Conservation (phyloP, 164 flowering plant genomes). For the Platanus orientalis region DNA sequence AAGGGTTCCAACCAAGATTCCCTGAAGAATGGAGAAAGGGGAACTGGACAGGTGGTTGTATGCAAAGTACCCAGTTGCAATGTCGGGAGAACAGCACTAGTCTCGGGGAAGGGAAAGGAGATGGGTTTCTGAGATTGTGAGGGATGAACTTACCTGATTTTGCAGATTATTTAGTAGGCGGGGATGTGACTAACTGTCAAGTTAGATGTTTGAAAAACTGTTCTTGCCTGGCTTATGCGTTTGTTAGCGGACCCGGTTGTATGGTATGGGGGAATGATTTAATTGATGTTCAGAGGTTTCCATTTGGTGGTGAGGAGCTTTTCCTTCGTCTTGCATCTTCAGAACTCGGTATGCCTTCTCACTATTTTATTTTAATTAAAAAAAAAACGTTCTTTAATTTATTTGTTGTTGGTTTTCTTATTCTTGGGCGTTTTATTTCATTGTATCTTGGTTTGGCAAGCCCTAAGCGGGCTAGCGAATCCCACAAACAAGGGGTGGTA, state of each 20-base stretch:
- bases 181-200: neutral
- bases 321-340: neutral
- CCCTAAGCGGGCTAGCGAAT: no score
- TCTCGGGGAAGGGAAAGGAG: constrained; percentile 11
- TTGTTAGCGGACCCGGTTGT: constrained; percentile 5
- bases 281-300: constrained; percentile 6
- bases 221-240: constrained; percentile 11
- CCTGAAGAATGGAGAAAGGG: no score
- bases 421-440: no score
- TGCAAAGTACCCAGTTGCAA: constrained; percentile 12
- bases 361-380: no score
- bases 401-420: no score
- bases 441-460: no score
- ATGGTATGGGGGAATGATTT: constrained; percentile 7
- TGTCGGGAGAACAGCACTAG: constrained; percentile 9
- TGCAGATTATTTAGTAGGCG: neutral
- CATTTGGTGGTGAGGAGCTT: neutral
- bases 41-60: constrained; percentile 29
- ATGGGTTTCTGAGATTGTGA: constrained; percentile 27
- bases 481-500: no score
- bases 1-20: no score
- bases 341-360: neutral
- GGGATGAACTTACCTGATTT: constrained; percentile 28
- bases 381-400: no score
- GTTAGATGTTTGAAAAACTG: constrained; percentile 11